Evolutionary conservation across 257 asterid genomes (phyloP).

Genomic region (Plectranthus barbatus): DNA sequence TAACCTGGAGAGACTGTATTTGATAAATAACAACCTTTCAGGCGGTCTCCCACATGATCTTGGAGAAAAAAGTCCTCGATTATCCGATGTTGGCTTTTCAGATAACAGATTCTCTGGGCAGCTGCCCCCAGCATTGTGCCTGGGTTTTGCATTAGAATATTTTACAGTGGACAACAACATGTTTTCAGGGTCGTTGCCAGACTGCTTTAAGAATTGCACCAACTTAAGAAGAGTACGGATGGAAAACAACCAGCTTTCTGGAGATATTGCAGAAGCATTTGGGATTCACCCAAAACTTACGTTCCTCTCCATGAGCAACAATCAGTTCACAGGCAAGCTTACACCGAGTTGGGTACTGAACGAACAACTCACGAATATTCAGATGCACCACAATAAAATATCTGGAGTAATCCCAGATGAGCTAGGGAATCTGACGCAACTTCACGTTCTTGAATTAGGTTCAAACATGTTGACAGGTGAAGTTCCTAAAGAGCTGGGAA

Average conservation of each 20-base stretch:
- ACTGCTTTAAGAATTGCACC: conserved; percentile 57
- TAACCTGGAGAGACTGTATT: conserved; percentile 25
- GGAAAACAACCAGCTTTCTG: conserved; percentile 51
- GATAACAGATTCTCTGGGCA: conserved; percentile 54
- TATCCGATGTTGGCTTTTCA: conserved; percentile 42
- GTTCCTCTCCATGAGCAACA: conserved; percentile 38
- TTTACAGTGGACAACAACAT: conserved; percentile 46
- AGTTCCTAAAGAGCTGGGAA: conserved; percentile 49
- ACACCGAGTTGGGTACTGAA: conserved; percentile 50
- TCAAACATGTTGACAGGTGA: conserved; percentile 56
- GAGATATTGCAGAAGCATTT: conserved; percentile 44
- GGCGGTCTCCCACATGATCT: conserved; percentile 56
- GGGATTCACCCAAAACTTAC: conserved; percentile 51
- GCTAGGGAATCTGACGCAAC: conserved; percentile 43
- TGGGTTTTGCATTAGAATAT: conserved; percentile 32
- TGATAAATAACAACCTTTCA: conserved; percentile 29
- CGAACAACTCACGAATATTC: conserved; percentile 38
- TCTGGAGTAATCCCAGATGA: conserved; percentile 59
- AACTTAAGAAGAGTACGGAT: conserved; percentile 35
- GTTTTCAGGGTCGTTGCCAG: conserved; percentile 56
- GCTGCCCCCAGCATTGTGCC: conserved; percentile 52
- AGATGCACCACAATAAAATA: conserved; percentile 35
- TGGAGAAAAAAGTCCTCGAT: conserved; percentile 34
- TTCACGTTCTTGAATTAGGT: conserved; percentile 36
- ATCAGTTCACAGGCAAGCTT: conserved; percentile 50